Evolutionary conservation across 345 rosid species (phyloP).

Genomic region (Camelina neglecta): DNA sequence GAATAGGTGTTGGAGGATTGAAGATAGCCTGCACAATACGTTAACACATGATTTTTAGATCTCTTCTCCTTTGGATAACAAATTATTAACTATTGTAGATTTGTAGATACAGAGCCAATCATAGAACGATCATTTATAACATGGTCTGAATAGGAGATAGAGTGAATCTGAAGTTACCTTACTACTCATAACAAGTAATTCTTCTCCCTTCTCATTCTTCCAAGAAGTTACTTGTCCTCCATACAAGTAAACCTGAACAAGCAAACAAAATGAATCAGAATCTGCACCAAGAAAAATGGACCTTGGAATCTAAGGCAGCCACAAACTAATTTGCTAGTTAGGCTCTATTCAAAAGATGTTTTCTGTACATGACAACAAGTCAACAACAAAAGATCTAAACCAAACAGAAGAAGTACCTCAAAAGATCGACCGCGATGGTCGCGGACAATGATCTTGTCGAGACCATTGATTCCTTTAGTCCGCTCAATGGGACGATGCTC

Average conservation of each 20-base stretch:
- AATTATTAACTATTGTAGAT: not conserved
- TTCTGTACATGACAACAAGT: not conserved
- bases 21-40: conserved; percentile 60
- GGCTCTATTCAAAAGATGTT: not conserved
- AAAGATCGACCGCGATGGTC: conserved; percentile 62
- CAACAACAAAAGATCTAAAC: not conserved
- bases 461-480: conserved; percentile 72
- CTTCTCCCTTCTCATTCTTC: conserved; percentile 81
- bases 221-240: conserved; percentile 90
- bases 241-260: conserved; percentile 67
- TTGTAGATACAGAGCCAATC: not conserved
- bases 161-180: conserved; percentile 54
- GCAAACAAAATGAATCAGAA: not conserved
- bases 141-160: not conserved
- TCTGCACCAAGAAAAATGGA: not conserved
- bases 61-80: not conserved
- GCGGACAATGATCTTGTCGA: conserved; percentile 73
- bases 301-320: not conserved
- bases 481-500: conserved; percentile 43
- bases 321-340: not conserved
- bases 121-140: not conserved
- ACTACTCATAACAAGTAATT: conserved; percentile 78
- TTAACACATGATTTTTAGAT: conserved; percentile 24
- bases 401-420: conserved; percentile 57
- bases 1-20: conserved; percentile 72